Evolutionary conservation across 129 eudicot species (phyloP).

Genomic region (Ambrosia artemisiifolia): DNA sequence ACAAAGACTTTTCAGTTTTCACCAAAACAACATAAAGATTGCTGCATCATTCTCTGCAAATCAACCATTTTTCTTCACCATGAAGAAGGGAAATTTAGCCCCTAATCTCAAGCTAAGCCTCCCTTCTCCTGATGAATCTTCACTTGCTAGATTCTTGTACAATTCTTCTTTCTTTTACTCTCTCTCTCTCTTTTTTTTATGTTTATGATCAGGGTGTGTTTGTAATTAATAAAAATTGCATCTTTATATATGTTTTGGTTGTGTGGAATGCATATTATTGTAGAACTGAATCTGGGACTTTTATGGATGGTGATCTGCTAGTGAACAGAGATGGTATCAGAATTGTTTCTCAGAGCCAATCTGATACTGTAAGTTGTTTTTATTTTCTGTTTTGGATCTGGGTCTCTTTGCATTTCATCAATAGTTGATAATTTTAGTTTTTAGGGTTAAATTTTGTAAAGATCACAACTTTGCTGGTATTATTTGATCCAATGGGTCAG

Average conservation of each 20-base stretch:
- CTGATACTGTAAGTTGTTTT: conserved; percentile 50
- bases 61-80: conserved; percentile 16
- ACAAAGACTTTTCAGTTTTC: conserved; percentile 40
- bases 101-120: conserved; percentile 70
- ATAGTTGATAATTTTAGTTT: background rate
- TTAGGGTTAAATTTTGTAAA: background rate
- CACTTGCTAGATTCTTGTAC: conserved; percentile 80
- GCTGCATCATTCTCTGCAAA: conserved; percentile 1
- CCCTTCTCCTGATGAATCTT: conserved; percentile 75
- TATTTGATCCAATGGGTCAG: conserved; percentile 3
- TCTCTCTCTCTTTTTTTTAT: background rate
- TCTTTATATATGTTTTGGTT: background rate
- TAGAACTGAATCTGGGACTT: conserved; percentile 93
- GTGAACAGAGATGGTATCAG: conserved; percentile 93
- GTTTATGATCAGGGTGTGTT: background rate
- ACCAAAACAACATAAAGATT: conserved; percentile 10
- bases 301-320: conserved; percentile 92
- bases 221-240: background rate
- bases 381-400: conserved; percentile 6
- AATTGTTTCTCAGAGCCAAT: conserved; percentile 68
- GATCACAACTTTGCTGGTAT: conserved; percentile 12
- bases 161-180: conserved; percentile 5
- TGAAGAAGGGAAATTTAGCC: conserved; percentile 75
- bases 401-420: conserved; percentile 25
- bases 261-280: conserved; percentile 18